phyloP scores from a whole-genome alignment of 2,329 filamentous ascomycete species.

The Botryotinia calthae region DNA sequence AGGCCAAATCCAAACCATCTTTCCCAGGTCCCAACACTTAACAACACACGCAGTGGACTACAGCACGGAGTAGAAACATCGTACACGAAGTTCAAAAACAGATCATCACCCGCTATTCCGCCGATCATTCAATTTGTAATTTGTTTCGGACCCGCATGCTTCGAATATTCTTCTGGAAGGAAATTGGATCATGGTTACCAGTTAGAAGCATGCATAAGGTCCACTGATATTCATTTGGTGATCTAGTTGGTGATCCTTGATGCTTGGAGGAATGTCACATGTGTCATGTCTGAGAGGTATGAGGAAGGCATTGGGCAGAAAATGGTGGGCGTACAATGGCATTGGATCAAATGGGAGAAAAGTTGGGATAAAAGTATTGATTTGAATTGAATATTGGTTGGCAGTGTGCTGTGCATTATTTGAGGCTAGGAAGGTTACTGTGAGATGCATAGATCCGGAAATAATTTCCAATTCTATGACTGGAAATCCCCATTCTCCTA shows the following conservation, averaged over 20 bases:
- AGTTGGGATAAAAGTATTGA: neutral
- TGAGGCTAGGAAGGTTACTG: neutral
- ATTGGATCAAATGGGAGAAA: neutral
- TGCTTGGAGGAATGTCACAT: neutral
- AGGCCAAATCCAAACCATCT: neutral
- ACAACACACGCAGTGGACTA: neutral
- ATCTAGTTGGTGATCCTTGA: neutral
- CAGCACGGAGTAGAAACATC: neutral
- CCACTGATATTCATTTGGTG: conserved; percentile 5
- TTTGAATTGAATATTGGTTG: neutral
- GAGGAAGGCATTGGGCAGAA: neutral
- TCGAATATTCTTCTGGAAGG: conserved; percentile 1
- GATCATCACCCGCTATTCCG: neutral
- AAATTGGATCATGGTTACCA: neutral
- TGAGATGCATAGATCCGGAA: neutral
- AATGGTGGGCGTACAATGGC: neutral
- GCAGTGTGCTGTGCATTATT: neutral
- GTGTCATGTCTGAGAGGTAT: neutral
- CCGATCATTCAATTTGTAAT: neutral
- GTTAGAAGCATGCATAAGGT: neutral
- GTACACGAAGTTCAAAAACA: neutral
- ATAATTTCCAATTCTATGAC: neutral
- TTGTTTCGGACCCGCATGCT: neutral
- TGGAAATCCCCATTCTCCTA: neutral
- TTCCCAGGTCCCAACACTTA: neutral